Conservation (phyloP, 176 grass and related monocot species). For the Bothriochloa decipiens region DNA sequence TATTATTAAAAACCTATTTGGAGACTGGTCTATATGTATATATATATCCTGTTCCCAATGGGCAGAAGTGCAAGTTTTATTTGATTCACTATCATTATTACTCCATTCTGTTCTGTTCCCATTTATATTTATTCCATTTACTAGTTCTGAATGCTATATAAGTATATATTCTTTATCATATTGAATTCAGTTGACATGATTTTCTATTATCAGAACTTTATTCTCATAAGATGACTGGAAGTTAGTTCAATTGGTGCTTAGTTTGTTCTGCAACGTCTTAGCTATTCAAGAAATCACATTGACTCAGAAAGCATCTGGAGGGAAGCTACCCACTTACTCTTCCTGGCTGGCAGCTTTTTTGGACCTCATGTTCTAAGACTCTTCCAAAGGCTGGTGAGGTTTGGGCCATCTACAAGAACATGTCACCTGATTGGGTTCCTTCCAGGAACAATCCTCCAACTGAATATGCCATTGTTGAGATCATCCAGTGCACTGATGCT, state of each 20-base stretch:
- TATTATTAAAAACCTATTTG: constrained; percentile 12
- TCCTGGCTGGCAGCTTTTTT: constrained; percentile 70
- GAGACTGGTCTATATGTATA: background rate
- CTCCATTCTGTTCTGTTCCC: background rate
- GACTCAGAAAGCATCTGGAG: constrained; percentile 81
- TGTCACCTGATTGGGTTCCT: too few species aligned
- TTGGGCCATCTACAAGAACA: too few species aligned
- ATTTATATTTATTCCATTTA: too few species aligned
- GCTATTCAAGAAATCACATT: constrained; percentile 92
- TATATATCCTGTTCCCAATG: background rate
- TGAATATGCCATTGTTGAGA: too few species aligned
- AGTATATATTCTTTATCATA: constrained; percentile 26
- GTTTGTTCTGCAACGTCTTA: constrained; percentile 82
- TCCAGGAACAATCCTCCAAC: too few species aligned
- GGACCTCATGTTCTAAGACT: constrained; percentile 86
- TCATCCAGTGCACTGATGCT: too few species aligned
- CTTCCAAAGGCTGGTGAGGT: too few species aligned
- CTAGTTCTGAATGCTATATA: constrained; percentile 8
- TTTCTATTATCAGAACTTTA: constrained; percentile 56
- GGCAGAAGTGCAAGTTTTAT: background rate
- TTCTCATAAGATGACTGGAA: constrained; percentile 99
- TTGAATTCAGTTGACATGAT: constrained; percentile 34
- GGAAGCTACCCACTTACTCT: constrained; percentile 71
- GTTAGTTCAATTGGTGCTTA: constrained; percentile 90
- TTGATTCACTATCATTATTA: constrained; percentile 5